phyloP scores from a whole-genome alignment of 2,329 filamentous ascomycete genomes.

The Colletotrichum cuscutae region DNA sequence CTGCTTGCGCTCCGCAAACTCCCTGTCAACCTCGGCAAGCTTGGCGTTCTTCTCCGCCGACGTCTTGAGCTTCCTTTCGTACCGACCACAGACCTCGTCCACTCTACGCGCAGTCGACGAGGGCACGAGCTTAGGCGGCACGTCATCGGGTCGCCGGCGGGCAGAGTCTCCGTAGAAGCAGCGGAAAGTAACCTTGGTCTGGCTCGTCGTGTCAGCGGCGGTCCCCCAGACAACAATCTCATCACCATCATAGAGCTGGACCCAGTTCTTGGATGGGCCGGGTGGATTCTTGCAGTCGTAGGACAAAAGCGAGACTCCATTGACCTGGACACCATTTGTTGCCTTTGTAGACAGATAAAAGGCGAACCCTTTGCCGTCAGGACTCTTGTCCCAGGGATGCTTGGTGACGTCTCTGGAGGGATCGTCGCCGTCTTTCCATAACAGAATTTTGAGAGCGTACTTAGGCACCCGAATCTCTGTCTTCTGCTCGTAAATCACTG shows the following conservation, averaged over 20 bases:
- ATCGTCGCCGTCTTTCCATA: slow-evolving; percentile 77
- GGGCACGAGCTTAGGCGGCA: slow-evolving; percentile 50
- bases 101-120: slow-evolving; percentile 54
- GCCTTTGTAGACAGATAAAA: slow-evolving; percentile 86
- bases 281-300: slow-evolving; percentile 64
- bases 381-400: slow-evolving; percentile 52
- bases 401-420: slow-evolving; percentile 60
- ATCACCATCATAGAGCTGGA: slow-evolving; percentile 81
- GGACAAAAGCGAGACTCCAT: slow-evolving; percentile 72
- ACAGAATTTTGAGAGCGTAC: slow-evolving; percentile 80
- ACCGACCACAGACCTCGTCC: slow-evolving; percentile 58
- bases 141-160: slow-evolving; percentile 47
- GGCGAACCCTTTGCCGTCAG: slow-evolving; percentile 66
- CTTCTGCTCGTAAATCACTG: slow-evolving; percentile 69
- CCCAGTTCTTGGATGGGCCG: slow-evolving; percentile 69
- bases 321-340: slow-evolving; percentile 79
- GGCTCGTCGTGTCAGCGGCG: slow-evolving; percentile 46
- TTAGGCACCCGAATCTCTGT: slow-evolving; percentile 82
- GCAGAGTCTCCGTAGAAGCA: slow-evolving; percentile 69
- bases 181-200: slow-evolving; percentile 61
- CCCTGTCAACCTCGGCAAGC: slow-evolving; percentile 55
- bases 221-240: slow-evolving; percentile 76
- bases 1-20: slow-evolving; percentile 54
- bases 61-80: slow-evolving; percentile 56
- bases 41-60: slow-evolving; percentile 51